These are phyloP conservation scores for Rhododendron ferrugineum DNA, from an alignment of 148 eudicot species.

Conservation along the genomic window DNA sequence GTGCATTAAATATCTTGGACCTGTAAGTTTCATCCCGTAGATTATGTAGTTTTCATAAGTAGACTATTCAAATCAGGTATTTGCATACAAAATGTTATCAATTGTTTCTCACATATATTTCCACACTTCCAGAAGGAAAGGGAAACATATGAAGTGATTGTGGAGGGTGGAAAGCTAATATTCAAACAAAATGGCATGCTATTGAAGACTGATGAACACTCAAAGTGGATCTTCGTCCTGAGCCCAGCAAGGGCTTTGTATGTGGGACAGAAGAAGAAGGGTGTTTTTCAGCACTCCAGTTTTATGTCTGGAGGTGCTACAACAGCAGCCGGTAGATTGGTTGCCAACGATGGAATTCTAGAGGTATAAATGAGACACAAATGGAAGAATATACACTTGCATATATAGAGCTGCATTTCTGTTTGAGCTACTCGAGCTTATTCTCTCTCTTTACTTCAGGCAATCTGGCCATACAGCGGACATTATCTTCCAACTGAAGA, in stretches of 20 bases:
- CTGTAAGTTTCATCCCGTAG: conserved; percentile 18
- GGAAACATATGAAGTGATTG: conserved; percentile 23
- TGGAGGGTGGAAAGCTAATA: conserved; percentile 20
- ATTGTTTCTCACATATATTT: background rate
- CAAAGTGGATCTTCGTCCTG: conserved; percentile 26
- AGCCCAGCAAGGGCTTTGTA: conserved; percentile 22
- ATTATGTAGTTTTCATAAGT: background rate
- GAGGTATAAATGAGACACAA: conserved; percentile 8
- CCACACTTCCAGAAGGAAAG: conserved; percentile 16
- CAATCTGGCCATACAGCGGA: conserved; percentile 92
- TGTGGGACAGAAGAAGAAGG: conserved; percentile 27
- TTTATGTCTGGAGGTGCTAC: conserved; percentile 28
- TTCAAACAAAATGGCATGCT: conserved; percentile 16
- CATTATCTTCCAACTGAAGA: conserved; percentile 92
- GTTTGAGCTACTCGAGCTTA: background rate
- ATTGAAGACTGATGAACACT: conserved; percentile 12
- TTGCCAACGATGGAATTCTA: conserved; percentile 19
- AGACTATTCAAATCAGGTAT: background rate
- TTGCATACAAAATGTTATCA: background rate
- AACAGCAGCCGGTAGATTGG: conserved; percentile 29
- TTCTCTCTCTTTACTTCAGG: conserved; percentile 30
- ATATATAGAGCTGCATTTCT: background rate
- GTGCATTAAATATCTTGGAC: conserved; percentile 33
- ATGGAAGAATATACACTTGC: too few species aligned
- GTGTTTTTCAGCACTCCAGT: conserved; percentile 25